These are phyloP conservation scores for Exophiala lecanii-corni DNA, from an alignment of 2,329 filamentous ascomycete genomes.

Conservation along the genomic window DNA sequence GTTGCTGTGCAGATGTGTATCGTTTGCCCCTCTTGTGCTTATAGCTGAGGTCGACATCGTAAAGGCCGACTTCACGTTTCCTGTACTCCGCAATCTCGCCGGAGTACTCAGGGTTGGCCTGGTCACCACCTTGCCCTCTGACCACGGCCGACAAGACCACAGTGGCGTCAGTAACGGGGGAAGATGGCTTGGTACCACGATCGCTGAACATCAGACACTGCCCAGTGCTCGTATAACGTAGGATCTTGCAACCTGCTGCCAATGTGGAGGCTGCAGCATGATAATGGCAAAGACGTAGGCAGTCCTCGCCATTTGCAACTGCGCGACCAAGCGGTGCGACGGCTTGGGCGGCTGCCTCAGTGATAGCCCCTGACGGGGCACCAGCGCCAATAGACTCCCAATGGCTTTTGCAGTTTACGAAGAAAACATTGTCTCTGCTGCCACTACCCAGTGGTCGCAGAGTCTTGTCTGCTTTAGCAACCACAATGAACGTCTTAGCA, in stretches of 20 bases:
- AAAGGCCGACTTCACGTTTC: neutral
- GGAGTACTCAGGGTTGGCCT: neutral
- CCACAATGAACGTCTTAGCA: conserved; percentile 9
- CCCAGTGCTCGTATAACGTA: neutral
- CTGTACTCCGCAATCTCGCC: neutral
- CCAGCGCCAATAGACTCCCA: too few relatives aligned
- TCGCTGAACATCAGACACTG: neutral
- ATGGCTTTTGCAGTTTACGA: neutral
- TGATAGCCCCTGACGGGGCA: neutral
- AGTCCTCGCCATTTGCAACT: neutral
- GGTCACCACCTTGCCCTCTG: neutral
- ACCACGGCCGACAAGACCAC: neutral
- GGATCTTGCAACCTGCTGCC: neutral
- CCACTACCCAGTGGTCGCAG: conserved; percentile 1
- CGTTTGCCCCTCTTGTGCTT: neutral
- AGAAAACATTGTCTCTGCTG: neutral
- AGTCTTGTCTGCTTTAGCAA: conserved; percentile 6
- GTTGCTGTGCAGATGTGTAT: neutral
- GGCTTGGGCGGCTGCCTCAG: neutral
- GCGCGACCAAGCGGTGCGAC: neutral
- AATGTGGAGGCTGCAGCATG: neutral
- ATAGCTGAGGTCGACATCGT: neutral
- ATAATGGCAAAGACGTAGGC: neutral
- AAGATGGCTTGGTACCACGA: neutral
- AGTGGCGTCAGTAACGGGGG: neutral